Percentiles rank a stretch among this genome's conserved stretches.
These are phyloP conservation scores for Schwanniomyces yamadae DNA, from an alignment of 805 yeast genomes.

Conservation along the genomic window DNA sequence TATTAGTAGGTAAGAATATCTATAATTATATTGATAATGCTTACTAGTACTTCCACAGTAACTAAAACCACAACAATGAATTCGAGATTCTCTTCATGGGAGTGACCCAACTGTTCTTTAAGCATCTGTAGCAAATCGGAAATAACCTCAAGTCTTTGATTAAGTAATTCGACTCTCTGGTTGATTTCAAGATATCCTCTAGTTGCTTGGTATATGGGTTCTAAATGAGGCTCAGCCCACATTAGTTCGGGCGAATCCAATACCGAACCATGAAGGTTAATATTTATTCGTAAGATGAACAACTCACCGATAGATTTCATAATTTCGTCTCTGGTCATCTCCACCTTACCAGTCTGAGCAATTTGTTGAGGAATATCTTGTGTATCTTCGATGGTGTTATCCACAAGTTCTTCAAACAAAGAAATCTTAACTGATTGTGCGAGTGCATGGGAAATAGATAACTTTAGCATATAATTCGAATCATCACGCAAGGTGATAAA, in stretches of 20 bases:
- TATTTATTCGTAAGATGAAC: conserved; percentile 81
- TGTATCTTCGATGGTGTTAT: conserved; percentile 94
- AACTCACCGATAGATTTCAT: conserved; percentile 97
- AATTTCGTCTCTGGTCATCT: conserved; percentile 89
- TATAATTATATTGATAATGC: conserved; percentile 74
- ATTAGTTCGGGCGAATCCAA: conserved; percentile 95
- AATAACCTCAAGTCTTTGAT: conserved; percentile 91
- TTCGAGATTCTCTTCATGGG: conserved; percentile 87
- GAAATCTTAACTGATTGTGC: conserved; percentile 96
- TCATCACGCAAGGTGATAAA: conserved; percentile 91
- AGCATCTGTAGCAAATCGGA: conserved; percentile 92
- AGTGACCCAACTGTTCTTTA: conserved; percentile 94
- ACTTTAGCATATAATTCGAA: conserved; percentile 83
- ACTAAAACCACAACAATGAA: conserved; percentile 87
- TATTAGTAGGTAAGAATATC: conserved; percentile 43
- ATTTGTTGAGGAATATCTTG: conserved; percentile 96
- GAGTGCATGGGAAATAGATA: conserved; percentile 91
- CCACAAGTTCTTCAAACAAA: conserved; percentile 91
- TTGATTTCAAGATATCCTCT: conserved; percentile 94
- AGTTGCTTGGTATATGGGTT: conserved; percentile 96
- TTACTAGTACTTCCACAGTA: conserved; percentile 88
- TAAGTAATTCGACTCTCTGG: conserved; percentile 85
- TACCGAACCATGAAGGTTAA: conserved; percentile 82
- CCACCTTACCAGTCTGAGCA: conserved; percentile 91
- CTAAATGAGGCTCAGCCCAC: conserved; percentile 99